phyloP scores from a whole-genome alignment of 2,329 filamentous ascomycete genomes.

The Elsinoe ampelina region DNA sequence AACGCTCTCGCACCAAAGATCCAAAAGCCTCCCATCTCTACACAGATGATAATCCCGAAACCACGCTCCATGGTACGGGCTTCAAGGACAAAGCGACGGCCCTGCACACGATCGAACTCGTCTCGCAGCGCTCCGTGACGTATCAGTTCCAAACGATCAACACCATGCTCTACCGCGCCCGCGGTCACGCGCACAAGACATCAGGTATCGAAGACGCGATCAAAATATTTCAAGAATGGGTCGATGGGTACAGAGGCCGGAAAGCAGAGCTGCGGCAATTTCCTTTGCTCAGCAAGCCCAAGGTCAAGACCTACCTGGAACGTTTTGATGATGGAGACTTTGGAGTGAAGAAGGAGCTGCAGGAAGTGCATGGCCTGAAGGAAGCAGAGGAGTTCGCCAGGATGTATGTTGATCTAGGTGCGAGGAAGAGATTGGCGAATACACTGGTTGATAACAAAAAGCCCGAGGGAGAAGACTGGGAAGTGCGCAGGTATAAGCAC shows the following conservation, averaged over 20 bases:
- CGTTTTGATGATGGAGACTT: background rate
- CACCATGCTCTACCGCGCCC: slow-evolving; percentile 25
- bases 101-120: slow-evolving; percentile 22
- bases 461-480: slow-evolving; percentile 24
- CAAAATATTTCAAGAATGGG: slow-evolving; percentile 23
- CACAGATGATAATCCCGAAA: slow-evolving; percentile 27
- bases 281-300: slow-evolving; percentile 22
- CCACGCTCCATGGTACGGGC: slow-evolving; percentile 27
- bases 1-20: slow-evolving; percentile 15
- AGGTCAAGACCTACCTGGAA: slow-evolving; percentile 18
- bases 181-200: slow-evolving; percentile 15
- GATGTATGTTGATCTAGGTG: slow-evolving; percentile 20
- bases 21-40: slow-evolving; percentile 26
- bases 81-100: slow-evolving; percentile 25
- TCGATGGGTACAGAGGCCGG: slow-evolving; percentile 22
- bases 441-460: slow-evolving; percentile 23
- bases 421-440: slow-evolving; percentile 24
- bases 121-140: slow-evolving; percentile 23
- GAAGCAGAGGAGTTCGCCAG: slow-evolving; percentile 21
- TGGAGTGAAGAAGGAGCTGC: background rate
- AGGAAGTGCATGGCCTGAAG: slow-evolving; percentile 2
- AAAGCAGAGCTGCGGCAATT: slow-evolving; percentile 19
- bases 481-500: slow-evolving; percentile 21
- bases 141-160: slow-evolving; percentile 28
- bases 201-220: slow-evolving; percentile 23